Base-by-base conservation (phyloP, 495 filamentous ascomycete species). In the Aspergillus saccharolyticus region DNA sequence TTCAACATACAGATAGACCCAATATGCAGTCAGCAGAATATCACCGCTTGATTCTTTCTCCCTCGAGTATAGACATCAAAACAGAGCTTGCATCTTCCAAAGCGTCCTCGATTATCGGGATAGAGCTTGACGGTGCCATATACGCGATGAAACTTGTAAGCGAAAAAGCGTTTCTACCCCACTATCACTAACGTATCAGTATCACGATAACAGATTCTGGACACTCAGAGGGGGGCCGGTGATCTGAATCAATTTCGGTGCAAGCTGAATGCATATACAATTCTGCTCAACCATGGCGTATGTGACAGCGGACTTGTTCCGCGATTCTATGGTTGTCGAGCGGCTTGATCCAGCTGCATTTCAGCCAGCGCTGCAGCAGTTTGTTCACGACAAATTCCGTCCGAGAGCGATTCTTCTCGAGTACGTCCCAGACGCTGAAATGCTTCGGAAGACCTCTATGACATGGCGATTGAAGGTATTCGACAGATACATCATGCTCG, bases 331-430 rank as follows among this genome's bases (percentile, higher is more conserved):
- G 63, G 63, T 52, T 54, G 53, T 66, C 16, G 45, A 60, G 61
- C 59, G 57, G 59, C 17, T 66, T 3, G 62, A 70, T 55, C 60
- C 63, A 1, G 57, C 57, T 8, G 54, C 52, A 44, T 68, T 63
- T 39, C 25, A 55, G 28, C 63, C 65, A 0, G 9, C 14, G 20
- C 52, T 70, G 5, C 1, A 61, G 12, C 15, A 57, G 47, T 68
- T 68, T 54, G 43, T 24, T 8, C 45, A 48, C 0, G 63, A 68
- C 45, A 56, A 56, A 19, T 24, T 48, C 14, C 8, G 56, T 3
- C 58, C 56, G 0, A 61, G 52, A 5, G 65, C 59, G 16, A 66
- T 68, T 17, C 21, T 70, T 3, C 55, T 66, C 3, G 63, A 68
- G 44, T 63, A 63, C 21, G 39, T 70, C 7, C 55, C 55, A 15